Percentiles rank a stretch among this genome's conserved stretches.
These are phyloP conservation scores for Phialophora expanda DNA, from an alignment of 2,329 filamentous ascomycete genomes.

Conservation along the genomic window DNA sequence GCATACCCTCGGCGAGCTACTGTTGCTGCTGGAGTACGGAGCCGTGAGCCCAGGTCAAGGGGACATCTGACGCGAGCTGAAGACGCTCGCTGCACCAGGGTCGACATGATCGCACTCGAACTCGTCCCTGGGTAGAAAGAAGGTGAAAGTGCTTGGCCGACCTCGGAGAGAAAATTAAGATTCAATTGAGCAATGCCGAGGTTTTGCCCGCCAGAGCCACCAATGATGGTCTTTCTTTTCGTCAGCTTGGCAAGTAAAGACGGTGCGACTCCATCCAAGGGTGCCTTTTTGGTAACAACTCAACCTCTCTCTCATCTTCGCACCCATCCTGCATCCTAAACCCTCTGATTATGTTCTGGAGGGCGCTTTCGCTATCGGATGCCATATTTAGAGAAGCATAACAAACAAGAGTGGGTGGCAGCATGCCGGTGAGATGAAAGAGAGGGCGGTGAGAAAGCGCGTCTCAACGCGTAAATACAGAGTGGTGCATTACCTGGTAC, in stretches of 20 bases:
- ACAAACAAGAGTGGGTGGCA: no score
- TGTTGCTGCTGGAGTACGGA: conserved; percentile 5
- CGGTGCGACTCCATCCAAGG: no score
- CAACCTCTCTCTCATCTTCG: no score
- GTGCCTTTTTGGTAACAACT: no score
- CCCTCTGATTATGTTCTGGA: no score
- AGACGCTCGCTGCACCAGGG: conserved; percentile 29
- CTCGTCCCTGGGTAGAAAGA: not conserved
- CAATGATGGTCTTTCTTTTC: not conserved
- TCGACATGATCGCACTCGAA: conserved; percentile 24
- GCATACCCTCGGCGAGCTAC: conserved; percentile 34
- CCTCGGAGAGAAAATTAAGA: conserved; percentile 8
- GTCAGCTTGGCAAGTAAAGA: not conserved
- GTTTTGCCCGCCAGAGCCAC: not conserved
- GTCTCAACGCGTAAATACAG: no score
- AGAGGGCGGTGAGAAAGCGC: no score
- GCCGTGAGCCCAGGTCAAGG: conserved; percentile 32
- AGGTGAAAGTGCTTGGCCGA: conserved; percentile 1
- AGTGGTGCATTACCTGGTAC: no score
- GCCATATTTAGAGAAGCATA: no score
- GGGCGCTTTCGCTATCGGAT: no score
- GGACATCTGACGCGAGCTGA: conserved; percentile 33
- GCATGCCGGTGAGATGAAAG: no score
- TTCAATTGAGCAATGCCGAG: conserved; percentile 3
- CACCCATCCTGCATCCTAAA: no score